Base-by-base conservation (phyloP, 208 protist genomes). In the Angomonas ambiguus region DNA sequence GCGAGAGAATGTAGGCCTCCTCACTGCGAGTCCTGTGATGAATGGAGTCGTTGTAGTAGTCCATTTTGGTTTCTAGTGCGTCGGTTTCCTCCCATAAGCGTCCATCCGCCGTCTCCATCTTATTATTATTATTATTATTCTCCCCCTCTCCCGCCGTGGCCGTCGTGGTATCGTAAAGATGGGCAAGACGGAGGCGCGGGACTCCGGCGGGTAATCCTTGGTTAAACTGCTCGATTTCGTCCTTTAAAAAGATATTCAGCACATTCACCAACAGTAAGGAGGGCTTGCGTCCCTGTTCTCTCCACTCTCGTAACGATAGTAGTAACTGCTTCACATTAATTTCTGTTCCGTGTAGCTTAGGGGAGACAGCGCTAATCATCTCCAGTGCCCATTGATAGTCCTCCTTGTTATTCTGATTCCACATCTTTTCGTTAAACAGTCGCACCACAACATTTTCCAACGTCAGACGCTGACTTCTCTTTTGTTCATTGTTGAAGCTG, bases 271-370 rank as follows among this genome's bases (percentile, higher is more conserved):
- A 73, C 27, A 92, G 45, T 45, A 88, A 59, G 18, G 89, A 92
- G 10, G 89, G 89, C 31, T 78, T 56, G 2, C 77, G 80, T n/a
- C 89, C 86, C 30, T 76, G 67, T 30, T 80, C 83, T 56, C 89
- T 83, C 86, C 86, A 95, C 68, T 89, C 89, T 55, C 91, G 71
- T 25, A 95, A 56, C n/a, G 89, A 92, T 18, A 91, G 76, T 20
- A 95, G 65, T 20, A 95, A 66, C 20, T 80, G 74, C 31, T 76
- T 67, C 30, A 88, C 82, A 66, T 93, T 78, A 16, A 65, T 76
- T 32, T 79, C 59, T 82, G 75, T 16, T 24, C 49, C 8, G 5
- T 16, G n/a, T 27, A 24, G 6, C n/a, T 16, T 24, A 25, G 6
- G 10, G n/a, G 6, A 5, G n/a, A 25, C 22, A 25, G n/a, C n/a